A percentile compares a stretch with the other conserved stretches of the same genome.
Evolutionary conservation across 225 moss, liverwort and hornwort species (phyloP).

Genomic region (Takakia lepidozioides): DNA sequence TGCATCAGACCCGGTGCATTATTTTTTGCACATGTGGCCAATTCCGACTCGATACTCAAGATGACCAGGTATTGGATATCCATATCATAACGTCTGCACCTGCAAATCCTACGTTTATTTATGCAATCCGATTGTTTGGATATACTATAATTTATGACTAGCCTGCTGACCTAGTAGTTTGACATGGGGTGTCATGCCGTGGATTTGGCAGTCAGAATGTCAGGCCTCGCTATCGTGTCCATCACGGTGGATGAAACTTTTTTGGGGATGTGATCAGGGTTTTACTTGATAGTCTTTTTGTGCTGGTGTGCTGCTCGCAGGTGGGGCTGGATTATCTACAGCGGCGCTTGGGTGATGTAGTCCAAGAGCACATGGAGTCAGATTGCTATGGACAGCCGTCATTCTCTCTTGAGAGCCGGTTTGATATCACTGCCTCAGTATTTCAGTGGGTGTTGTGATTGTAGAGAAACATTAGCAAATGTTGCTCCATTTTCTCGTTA

Average conservation of each 20-base stretch:
- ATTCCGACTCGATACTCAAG: constrained; percentile 76
- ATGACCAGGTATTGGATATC: constrained; percentile 57
- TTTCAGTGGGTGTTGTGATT: constrained; percentile 82
- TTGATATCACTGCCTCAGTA: constrained; percentile 69
- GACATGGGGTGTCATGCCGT: background rate
- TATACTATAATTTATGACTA: background rate
- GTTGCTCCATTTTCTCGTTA: no score
- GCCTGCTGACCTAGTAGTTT: background rate
- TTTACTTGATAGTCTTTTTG: background rate
- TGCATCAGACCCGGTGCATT: constrained; percentile 60
- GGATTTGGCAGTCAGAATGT: no score
- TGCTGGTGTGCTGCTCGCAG: no score
- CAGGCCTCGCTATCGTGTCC: no score
- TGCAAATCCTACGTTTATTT: background rate
- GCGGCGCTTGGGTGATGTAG: constrained; percentile 67
- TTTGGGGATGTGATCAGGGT: background rate
- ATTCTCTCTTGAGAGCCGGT: constrained; percentile 61
- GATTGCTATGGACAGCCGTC: constrained; percentile 59
- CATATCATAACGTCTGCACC: constrained; percentile 1
- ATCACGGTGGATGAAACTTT: background rate
- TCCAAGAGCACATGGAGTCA: constrained; percentile 60
- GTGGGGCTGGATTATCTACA: constrained; percentile 71
- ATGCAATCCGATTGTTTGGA: background rate
- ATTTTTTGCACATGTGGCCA: constrained; percentile 76
- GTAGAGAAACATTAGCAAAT: no score